Evolutionary conservation across 75 land plant species (phyloP), one percentile per base, ranked within the genome.

Genomic region (Selaginella moellendorffii): DNA sequence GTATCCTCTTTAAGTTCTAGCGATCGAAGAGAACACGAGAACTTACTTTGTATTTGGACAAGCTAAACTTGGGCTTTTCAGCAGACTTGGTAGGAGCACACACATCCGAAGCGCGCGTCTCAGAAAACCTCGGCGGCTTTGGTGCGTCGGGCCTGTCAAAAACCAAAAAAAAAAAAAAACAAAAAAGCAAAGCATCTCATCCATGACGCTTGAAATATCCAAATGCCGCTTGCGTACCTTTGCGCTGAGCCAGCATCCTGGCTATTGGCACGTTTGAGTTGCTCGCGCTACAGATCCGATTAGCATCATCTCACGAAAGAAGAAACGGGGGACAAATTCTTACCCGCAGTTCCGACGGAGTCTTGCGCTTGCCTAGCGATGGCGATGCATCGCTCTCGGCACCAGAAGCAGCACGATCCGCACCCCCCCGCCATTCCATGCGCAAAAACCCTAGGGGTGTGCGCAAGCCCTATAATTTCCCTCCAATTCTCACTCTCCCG

Each of bases 81-180:
- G 69, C 80, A 42, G 73, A 67, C 56, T 86, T 81, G n/a, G 63
- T 78, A 31, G 72, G 72, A 9, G 74, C 79, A 71, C 53, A 78
- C 0, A 79, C 63, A 30, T 74, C 82, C 64, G 71, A 64, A 65
- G 77, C 71, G 9, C 75, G 78, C 2, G 82, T 80, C 28, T 83
- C 79, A 64, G 74, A 75, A 66, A 77, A 79, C 63, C 74, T 77
- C 20, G 84, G 76, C n/a, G 31, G 53, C 52, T 74, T 69, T 0
- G 64, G 36, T 14, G 61, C 29, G 14, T 76, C 76, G 29, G 0
- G 23, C 24, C 54, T 22, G 53, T 19, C 51, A 64, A 31, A 1
- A 17, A 20, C 46, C 42, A 61, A 24, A 31, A 30, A 25, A 0
- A n/a, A n/a, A n/a, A n/a, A 5, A n/a, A 31, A 22, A 68, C 42